Evolutionary conservation across 768 basidiomycete species (phyloP).

Genomic region (Pleurotus giganteus): DNA sequence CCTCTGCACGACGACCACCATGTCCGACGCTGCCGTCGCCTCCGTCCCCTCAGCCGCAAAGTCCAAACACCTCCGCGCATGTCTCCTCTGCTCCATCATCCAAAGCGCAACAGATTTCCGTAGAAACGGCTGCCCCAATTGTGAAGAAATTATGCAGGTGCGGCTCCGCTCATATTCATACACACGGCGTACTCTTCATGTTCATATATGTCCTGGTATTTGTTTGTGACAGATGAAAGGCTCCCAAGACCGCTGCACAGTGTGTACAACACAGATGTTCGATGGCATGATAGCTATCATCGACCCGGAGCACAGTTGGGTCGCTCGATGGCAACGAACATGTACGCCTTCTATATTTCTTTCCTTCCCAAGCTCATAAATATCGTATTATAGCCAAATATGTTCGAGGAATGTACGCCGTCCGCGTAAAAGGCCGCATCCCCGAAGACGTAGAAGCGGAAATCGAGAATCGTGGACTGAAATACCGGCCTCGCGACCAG

Average conservation of each 20-base stretch:
- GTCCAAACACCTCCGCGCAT: constrained; percentile 81
- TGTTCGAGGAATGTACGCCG: constrained; percentile 90
- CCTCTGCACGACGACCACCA: not conserved
- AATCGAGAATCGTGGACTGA: constrained; percentile 72
- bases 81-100: constrained; percentile 90
- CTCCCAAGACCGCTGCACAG: constrained; percentile 74
- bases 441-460: constrained; percentile 85
- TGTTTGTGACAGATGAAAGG: constrained; percentile 73
- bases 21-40: constrained; percentile 17
- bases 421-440: constrained; percentile 80
- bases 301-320: constrained; percentile 89
- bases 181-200: not conserved
- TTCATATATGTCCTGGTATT: not conserved
- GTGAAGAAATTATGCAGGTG: constrained; percentile 93
- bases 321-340: constrained; percentile 93
- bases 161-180: not conserved
- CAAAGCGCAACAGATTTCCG: constrained; percentile 83
- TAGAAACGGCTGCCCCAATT: constrained; percentile 91
- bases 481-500: constrained; percentile 83
- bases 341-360: constrained; percentile 46
- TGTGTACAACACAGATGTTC: constrained; percentile 90
- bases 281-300: constrained; percentile 91
- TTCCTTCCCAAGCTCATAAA: constrained; percentile 5
- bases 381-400: constrained; percentile 67
- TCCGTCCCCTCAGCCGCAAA: constrained; percentile 56